Evolutionary conservation across 495 filamentous ascomycete species (phyloP).

Genomic region (Sabuloglossum arenarium): DNA sequence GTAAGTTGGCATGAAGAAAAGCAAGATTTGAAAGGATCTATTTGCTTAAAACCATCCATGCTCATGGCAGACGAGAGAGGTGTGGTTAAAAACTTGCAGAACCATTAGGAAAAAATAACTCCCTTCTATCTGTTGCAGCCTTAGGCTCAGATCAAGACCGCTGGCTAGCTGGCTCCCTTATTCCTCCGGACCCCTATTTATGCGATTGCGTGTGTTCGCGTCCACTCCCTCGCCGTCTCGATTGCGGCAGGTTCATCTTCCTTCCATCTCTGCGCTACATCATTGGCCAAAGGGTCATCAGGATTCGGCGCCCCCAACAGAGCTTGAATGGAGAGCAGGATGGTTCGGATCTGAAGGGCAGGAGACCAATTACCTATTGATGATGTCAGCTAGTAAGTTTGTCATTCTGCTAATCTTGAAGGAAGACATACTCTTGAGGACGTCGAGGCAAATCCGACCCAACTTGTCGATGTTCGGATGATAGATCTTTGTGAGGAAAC

Average conservation of each 20-base stretch:
- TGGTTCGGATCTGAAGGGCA: constrained; percentile 91
- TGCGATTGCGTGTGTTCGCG: constrained; percentile 43
- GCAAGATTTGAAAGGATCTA: neutral
- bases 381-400: neutral
- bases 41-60: neutral
- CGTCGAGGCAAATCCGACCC: constrained; percentile 90
- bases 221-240: constrained; percentile 78
- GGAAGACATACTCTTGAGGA: constrained; percentile 66
- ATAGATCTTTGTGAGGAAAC: constrained; percentile 97
- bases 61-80: neutral
- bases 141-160: neutral
- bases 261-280: constrained; percentile 97
- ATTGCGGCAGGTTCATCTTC: constrained; percentile 84
- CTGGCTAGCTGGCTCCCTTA: neutral
- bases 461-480: constrained; percentile 98
- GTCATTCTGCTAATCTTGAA: neutral
- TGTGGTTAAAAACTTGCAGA: neutral
- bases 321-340: constrained; percentile 92
- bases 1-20: neutral
- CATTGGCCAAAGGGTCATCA: constrained; percentile 88
- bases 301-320: constrained; percentile 92
- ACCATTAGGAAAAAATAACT: neutral
- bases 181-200: neutral
- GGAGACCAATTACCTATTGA: constrained; percentile 89
- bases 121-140: neutral